A percentile compares a stretch with the other conserved stretches of the same genome.
Evolutionary conservation across 1,284 basidiomycete species (phyloP).

Genomic region (Mycosarcoma maydis): DNA sequence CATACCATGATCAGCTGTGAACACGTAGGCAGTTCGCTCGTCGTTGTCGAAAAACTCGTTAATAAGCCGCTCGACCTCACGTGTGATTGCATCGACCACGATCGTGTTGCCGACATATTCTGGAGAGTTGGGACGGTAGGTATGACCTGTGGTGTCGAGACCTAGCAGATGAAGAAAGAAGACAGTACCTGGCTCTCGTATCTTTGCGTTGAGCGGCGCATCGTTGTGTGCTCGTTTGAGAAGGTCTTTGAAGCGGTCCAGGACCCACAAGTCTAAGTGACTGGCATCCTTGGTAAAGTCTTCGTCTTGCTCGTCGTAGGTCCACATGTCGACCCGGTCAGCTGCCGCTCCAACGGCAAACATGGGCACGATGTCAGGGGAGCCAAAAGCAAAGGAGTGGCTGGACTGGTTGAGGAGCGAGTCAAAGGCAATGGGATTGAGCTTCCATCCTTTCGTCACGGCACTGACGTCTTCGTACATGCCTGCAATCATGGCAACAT

Average conservation of each 20-base stretch:
- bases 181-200: constrained; percentile 73
- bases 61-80: constrained; percentile 75
- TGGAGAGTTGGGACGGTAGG: constrained; percentile 84
- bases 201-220: constrained; percentile 68
- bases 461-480: constrained; percentile 94
- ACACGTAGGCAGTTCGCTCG: constrained; percentile 78
- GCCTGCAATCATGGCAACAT: constrained; percentile 85
- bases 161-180: constrained; percentile 88
- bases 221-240: constrained; percentile 35
- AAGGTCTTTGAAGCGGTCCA: constrained; percentile 75
- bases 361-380: constrained; percentile 90
- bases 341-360: constrained; percentile 77
- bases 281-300: constrained; percentile 74
- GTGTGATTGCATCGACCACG: constrained; percentile 82
- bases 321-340: constrained; percentile 79
- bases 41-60: constrained; percentile 73
- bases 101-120: constrained; percentile 88
- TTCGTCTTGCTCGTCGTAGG: constrained; percentile 80
- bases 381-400: constrained; percentile 83
- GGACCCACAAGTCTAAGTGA: constrained; percentile 80
- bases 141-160: constrained; percentile 86
- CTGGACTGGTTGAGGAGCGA: constrained; percentile 86
- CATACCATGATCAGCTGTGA: constrained; percentile 93
- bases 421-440: constrained; percentile 88
- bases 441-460: constrained; percentile 88